phyloP scores from a whole-genome alignment of 1,284 basidiomycete species.

The Ceratobasidium sp. region DNA sequence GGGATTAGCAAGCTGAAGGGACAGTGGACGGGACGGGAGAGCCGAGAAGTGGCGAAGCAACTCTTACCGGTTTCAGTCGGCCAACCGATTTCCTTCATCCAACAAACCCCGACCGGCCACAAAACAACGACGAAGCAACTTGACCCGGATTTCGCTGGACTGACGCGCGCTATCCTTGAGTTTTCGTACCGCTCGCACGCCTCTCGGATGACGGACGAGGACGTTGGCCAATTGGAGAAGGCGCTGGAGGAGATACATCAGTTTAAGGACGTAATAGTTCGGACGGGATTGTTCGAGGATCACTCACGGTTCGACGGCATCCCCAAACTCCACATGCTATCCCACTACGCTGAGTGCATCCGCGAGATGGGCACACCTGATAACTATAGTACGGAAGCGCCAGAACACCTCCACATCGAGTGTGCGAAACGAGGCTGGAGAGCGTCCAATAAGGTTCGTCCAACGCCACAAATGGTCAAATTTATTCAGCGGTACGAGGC shows the following conservation, averaged over 20 bases:
- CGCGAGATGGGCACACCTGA: conserved; percentile 43
- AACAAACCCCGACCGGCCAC: too few species aligned
- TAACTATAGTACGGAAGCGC: conserved; percentile 46
- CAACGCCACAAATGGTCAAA: conserved; percentile 1
- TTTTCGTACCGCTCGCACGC: conserved; percentile 6
- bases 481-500: conserved; percentile 15
- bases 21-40: conserved; percentile 53
- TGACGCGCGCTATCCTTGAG: background rate
- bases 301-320: conserved; percentile 48
- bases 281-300: background rate
- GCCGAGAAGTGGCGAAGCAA: conserved; percentile 53
- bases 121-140: too few species aligned
- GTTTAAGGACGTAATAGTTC: conserved; percentile 46
- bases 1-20: conserved; percentile 49
- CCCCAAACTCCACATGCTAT: conserved; percentile 42
- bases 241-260: conserved; percentile 47
- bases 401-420: conserved; percentile 46
- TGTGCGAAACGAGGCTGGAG: conserved; percentile 26
- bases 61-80: conserved; percentile 14
- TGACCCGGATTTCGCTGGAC: background rate
- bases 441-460: conserved; percentile 19
- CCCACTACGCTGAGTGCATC: conserved; percentile 39
- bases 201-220: background rate
- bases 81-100: background rate
- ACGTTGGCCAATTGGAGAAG: conserved; percentile 40